A percentile compares a stretch with the other conserved stretches of the same genome.
phyloP scores from a whole-genome alignment of 2,329 filamentous ascomycete genomes.

The Cladosporium sp. region DNA sequence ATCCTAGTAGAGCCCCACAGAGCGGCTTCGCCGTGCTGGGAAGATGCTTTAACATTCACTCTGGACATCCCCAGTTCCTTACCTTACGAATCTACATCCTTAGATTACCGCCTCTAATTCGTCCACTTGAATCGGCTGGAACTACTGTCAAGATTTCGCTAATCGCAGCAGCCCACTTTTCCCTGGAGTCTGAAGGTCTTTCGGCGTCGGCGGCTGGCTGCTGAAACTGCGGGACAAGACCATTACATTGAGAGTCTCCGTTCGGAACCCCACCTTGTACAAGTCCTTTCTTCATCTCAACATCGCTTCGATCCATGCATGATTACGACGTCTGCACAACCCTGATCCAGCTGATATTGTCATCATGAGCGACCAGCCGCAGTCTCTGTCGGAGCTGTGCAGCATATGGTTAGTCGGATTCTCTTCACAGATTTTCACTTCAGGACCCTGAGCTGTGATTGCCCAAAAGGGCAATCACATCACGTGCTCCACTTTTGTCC shows the following conservation, averaged over 20 bases:
- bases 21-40: conserved; percentile 11
- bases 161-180: conserved; percentile 11
- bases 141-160: not conserved
- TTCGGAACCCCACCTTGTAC: conserved; percentile 12
- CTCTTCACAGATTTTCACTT: conserved; percentile 13
- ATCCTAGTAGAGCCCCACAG: conserved; percentile 13
- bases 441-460: conserved; percentile 5
- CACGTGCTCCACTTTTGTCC: not conserved
- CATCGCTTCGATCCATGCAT: conserved; percentile 14
- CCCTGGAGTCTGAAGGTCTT: not conserved
- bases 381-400: conserved; percentile 45
- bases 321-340: conserved; percentile 17
- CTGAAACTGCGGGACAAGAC: not conserved
- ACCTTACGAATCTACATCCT: not conserved
- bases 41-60: conserved; percentile 13
- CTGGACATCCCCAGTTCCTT: not conserved
- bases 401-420: conserved; percentile 46
- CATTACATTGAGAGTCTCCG: not conserved
- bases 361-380: conserved; percentile 23
- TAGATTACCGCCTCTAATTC: not conserved
- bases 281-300: conserved; percentile 18
- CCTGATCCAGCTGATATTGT: not conserved
- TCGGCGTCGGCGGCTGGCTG: not conserved
- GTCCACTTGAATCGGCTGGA: not conserved
- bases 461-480: conserved; percentile 6